Evolutionary conservation across 495 filamentous ascomycete genomes (phyloP), one percentile per base, ranked within the genome.

Genomic region (Aspergillus olivimuriae): DNA sequence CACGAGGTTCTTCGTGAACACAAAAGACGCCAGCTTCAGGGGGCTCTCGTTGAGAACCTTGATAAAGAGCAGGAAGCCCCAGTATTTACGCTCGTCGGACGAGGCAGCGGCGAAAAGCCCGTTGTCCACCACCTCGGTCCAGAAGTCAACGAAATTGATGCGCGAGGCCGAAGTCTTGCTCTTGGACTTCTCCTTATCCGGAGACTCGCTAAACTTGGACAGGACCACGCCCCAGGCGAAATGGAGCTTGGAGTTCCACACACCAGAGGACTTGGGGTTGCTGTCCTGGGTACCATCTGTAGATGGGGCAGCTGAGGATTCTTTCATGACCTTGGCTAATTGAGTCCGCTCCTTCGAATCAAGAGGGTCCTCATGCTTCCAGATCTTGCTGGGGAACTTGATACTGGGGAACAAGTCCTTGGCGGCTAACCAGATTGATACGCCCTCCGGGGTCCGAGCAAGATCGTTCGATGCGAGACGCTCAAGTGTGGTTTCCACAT

Each of bases 191-290:
- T 59, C 50, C 43, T 59, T 52, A 30, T 48, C 39, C 21, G 52
- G 33, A 34, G 41, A 44, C 46, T 47, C 49, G 32, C 62, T 60
- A 11, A 78, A 50, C 14, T 71, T 58, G 4, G 60, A 69, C 16
- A 94, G 51, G 22, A 96, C 75, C 23, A 85, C 62, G 55, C 84
- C 78, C 92, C 92, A 98, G 1, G 88, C 87, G 61, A 94, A 95
- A 58, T 86, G 84, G 39, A 90, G 65, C 56, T 87, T 86, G 7
- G 86, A 77, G 43, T 77, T 88, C 80, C 86, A 91, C 34, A 77
- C 77, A 77, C 79, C 86, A 82, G 55, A 77, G 65, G 28, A 80
- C 79, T 61, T 78, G 63, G 55, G 46, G 39, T 70, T 69, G 52
- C 54, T 50, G 19, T 46, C 56, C 35, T 55, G 52, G 19, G 61